Base-by-base conservation (phyloP, 768 basidiomycete genomes). In the Boletus rubropictus region DNA sequence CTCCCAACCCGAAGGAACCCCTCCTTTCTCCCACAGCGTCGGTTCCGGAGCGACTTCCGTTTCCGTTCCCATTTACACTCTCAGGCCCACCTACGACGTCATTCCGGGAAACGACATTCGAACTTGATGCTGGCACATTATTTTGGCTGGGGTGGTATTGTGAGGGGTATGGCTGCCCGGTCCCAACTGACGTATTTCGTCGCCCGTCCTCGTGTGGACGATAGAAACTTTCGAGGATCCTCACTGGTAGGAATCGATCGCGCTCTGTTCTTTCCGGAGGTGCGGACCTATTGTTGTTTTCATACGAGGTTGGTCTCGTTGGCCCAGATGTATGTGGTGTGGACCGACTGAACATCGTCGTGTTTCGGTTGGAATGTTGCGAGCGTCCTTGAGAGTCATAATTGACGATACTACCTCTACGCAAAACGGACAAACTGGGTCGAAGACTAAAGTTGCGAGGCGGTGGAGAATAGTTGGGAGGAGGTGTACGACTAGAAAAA, bases 191-290 rank as follows among this genome's bases (percentile, higher is more conserved):
- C 15, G 40, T 10, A n/a, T 50, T 61, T 42, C 59, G 62, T 28
- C 61, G 50, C 6, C 50, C 50, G 3, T 62, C 62, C 12, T 64
- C 61, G 27, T 49, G 49, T 8, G 52, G 49, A 24, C 56, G 62
- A 45, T 62, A 46, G 27, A 61, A 41, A 14, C 41, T 56, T 25
- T 61, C 61, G 1, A 62, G 42, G 21, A 64, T 31, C 34, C 61
- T 40, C 5, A 56, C 41, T 24, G 61, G 55, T 4, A 52, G 20
- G 46, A 61, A 60, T 40, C 60, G 52, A 46, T 61, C 60, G 17
- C 60, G 52, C 17, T 61, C 61, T 17, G 54, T 31, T 52, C 60
- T 51, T 20, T 57, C 60, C n/a, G 52, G 28, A 12, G 44, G 42
- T 4, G 40, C 31, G 12, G 51, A 21, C 10, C 49, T 49, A 21